Percentiles rank a stretch among this genome's conserved stretches.
phyloP scores from a whole-genome alignment of 2,329 filamentous ascomycete genomes.

The Aspergillus pseudonomiae region DNA sequence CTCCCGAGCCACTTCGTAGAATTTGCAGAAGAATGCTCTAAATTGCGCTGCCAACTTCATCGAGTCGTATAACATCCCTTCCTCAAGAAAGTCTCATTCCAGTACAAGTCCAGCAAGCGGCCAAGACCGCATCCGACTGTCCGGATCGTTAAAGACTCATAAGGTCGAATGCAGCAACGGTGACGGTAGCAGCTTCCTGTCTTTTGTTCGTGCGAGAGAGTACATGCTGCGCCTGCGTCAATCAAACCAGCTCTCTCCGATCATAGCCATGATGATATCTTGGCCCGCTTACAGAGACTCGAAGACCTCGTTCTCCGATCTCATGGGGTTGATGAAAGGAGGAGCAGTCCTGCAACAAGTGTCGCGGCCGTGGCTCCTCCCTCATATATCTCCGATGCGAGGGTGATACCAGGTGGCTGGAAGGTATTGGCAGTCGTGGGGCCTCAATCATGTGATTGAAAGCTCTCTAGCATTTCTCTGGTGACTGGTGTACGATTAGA shows the following conservation, averaged over 20 bases:
- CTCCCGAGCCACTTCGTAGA: too few relatives aligned
- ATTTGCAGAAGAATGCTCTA: too few relatives aligned
- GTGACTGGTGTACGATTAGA: background rate
- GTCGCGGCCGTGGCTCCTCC: background rate
- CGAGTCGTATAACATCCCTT: too few relatives aligned
- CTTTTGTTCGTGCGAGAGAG: background rate
- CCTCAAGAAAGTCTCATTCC: too few relatives aligned
- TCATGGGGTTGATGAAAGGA: background rate
- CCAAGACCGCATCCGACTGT: too few relatives aligned
- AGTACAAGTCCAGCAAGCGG: too few relatives aligned
- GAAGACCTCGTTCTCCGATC: slow-evolving; percentile 1
- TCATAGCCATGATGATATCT: background rate
- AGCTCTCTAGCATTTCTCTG: background rate
- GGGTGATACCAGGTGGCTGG: background rate
- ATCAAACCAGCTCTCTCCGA: background rate
- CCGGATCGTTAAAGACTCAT: too few relatives aligned
- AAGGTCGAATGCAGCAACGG: background rate
- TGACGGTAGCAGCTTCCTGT: background rate
- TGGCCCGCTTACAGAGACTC: background rate
- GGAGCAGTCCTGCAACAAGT: background rate
- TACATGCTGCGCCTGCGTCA: background rate
- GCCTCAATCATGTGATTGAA: background rate
- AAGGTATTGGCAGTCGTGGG: background rate
- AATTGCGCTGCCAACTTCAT: too few relatives aligned
- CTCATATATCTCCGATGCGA: background rate